Conservation (phyloP, 2,329 filamentous ascomycete genomes). For the Hymenoscyphus repandus region DNA sequence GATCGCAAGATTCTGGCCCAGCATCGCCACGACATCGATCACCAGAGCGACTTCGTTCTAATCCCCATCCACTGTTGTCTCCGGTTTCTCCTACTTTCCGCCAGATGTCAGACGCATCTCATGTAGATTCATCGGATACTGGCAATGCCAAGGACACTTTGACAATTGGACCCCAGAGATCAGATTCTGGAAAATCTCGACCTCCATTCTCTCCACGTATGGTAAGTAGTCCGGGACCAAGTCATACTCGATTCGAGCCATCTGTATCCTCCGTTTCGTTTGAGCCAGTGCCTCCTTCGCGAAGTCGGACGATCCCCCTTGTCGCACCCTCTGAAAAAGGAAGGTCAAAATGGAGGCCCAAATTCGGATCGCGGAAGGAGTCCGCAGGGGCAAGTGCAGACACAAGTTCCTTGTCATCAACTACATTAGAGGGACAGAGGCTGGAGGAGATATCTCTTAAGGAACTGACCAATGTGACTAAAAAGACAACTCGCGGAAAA, state of each 20-base stretch:
- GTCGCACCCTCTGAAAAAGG: constrained; percentile 19
- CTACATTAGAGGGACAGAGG: constrained; percentile 31
- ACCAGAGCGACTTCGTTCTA: constrained; percentile 15
- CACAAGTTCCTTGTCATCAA: constrained; percentile 35
- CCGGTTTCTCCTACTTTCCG: constrained; percentile 18
- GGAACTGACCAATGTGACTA: constrained; percentile 28
- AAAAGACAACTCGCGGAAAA: constrained; percentile 28
- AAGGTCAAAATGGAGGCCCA: constrained; percentile 31
- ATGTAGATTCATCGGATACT: constrained; percentile 14
- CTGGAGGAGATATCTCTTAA: constrained; percentile 36
- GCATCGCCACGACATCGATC: constrained; percentile 12
- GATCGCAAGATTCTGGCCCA: constrained; percentile 9
- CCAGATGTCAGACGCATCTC: constrained; percentile 13
- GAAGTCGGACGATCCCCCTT: constrained; percentile 14
- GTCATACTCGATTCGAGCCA: constrained; percentile 10
- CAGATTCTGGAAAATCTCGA: constrained; percentile 1
- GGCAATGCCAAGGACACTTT: constrained; percentile 14
- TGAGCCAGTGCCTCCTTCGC: constrained; percentile 13
- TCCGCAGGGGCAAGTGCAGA: constrained; percentile 29
- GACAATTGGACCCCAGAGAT: neutral
- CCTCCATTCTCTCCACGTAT: constrained; percentile 15
- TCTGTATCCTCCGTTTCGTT: constrained; percentile 18
- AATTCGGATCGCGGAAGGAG: constrained; percentile 26
- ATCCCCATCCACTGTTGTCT: constrained; percentile 16
- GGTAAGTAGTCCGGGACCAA: constrained; percentile 1